Base-by-base conservation (phyloP, 148 eudicot genomes). In the Rheum nobile region DNA sequence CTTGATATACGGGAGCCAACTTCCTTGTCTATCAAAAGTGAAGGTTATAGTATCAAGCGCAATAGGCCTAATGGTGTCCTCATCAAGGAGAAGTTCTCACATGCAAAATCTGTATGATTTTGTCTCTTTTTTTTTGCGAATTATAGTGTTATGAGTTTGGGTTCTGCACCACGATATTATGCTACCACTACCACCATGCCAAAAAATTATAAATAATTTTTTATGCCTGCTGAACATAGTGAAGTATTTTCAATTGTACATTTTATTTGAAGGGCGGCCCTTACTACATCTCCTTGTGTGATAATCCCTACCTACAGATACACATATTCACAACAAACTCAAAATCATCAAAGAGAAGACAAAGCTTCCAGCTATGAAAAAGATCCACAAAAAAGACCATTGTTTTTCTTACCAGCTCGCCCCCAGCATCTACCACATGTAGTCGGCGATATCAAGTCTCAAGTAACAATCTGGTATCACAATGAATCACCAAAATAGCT, bases 1-100 rank as follows among this genome's bases (percentile, higher is more conserved):
- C 87, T 85, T 80, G 89, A 86, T 79, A 84, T 85, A 79, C 89
- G 94, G 96, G 92, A 89, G 79, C 92, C 89, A 39, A 97, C 98
- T 75, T 86, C 82, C n/a, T 79, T 93, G 82, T 76, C 82, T 35
- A 85, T 93, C 71, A 93, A 91, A 81, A 89, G 86, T 75, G 92
- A 88, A 41, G 81, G 92, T 79, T 90, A 85, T 74, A 93, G 83
- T 79, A 91, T 93, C 81, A 93, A 87, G 78, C 82, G 84, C 67
- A 82, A 80, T 73, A 94, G 89, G 82, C 79, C 88, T 50, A 86
- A 76, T 76, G 86, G 82, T 77, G 84, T 86, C 77, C 77, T 81
- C 4, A 80, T 88, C 59, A 82, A 78, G 22, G 92, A 89, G 84
- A 93, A 93, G 84, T 88, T 89, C 79, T 83, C 80, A 7, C 78